Evolutionary conservation across 2,329 filamentous ascomycete species (phyloP).

Genomic region (Alternaria sp.): DNA sequence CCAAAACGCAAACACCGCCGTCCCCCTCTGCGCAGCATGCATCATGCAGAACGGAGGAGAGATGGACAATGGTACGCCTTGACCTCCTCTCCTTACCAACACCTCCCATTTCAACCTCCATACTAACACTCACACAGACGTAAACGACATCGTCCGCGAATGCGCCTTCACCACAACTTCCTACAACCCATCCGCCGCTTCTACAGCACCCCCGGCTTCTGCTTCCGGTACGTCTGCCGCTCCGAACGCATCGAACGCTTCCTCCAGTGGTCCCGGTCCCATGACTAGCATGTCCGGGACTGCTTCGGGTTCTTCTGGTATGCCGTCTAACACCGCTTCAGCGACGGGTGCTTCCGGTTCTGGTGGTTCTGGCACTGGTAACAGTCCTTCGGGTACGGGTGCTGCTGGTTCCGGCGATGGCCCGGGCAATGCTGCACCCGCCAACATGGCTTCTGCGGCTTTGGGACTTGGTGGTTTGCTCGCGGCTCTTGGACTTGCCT

Average conservation of each 20-base stretch:
- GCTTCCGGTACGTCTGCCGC: constrained; percentile 1
- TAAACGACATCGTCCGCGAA: neutral
- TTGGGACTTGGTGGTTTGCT: neutral
- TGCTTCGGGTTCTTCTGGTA: neutral
- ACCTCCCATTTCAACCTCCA: neutral
- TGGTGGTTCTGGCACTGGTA: neutral
- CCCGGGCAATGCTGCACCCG: neutral
- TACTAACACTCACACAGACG: neutral
- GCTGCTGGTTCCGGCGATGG: neutral
- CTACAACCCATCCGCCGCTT: neutral
- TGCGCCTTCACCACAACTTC: neutral
- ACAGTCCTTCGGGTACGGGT: neutral
- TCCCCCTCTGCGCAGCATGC: constrained; percentile 3
- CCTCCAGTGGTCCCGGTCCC: neutral
- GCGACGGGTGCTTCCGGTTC: neutral
- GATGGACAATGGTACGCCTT: constrained; percentile 1
- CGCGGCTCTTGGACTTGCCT: neutral
- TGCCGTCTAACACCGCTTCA: neutral
- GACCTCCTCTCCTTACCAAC: neutral
- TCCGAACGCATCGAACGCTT: neutral
- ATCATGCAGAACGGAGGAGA: constrained; percentile 3
- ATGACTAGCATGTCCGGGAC: neutral
- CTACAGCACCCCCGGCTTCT: neutral
- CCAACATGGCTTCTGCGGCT: neutral
- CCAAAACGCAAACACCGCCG: neutral